Conservation (phyloP, 768 basidiomycete genomes). For the Auricularia sp. region DNA sequence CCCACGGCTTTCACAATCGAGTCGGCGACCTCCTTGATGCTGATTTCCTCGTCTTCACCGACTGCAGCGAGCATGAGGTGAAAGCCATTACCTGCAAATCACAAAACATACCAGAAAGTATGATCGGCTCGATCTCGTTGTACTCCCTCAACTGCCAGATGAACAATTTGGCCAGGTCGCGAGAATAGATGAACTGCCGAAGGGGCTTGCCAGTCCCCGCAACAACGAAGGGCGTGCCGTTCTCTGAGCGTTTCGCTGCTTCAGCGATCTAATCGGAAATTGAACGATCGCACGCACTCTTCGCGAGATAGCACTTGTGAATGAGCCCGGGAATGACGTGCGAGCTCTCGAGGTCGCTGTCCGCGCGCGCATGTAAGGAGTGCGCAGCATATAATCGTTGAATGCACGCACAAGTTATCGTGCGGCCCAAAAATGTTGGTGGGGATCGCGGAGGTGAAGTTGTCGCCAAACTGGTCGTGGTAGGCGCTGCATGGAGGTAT, state of each 20-base stretch:
- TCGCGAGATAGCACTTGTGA: slow-evolving; percentile 87
- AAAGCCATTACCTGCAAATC: background rate
- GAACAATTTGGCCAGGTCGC: slow-evolving; percentile 89
- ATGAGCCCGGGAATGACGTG: slow-evolving; percentile 94
- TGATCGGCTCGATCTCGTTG: slow-evolving; percentile 85
- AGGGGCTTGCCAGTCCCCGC: slow-evolving; percentile 85
- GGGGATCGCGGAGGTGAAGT: slow-evolving; percentile 94
- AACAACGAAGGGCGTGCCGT: slow-evolving; percentile 78
- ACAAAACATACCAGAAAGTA: slow-evolving; percentile 59
- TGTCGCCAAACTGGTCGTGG: slow-evolving; percentile 88
- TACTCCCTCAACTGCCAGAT: slow-evolving; percentile 90
- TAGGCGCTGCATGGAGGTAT: slow-evolving; percentile 55
- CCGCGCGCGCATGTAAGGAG: background rate
- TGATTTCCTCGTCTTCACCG: slow-evolving; percentile 88
- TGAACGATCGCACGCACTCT: slow-evolving; percentile 42
- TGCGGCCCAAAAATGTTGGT: slow-evolving; percentile 95
- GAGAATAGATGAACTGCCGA: slow-evolving; percentile 97
- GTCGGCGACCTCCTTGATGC: slow-evolving; percentile 83
- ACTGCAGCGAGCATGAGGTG: slow-evolving; percentile 33
- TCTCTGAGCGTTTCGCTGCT: slow-evolving; percentile 35
- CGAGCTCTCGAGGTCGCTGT: slow-evolving; percentile 75
- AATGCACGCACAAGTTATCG: slow-evolving; percentile 71
- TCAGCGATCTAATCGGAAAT: background rate
- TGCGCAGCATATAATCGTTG: background rate
- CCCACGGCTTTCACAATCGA: slow-evolving; percentile 79